These are phyloP conservation scores for Chromera velia DNA, from an alignment of 73 alveolate species.

Conservation along the genomic window DNA sequence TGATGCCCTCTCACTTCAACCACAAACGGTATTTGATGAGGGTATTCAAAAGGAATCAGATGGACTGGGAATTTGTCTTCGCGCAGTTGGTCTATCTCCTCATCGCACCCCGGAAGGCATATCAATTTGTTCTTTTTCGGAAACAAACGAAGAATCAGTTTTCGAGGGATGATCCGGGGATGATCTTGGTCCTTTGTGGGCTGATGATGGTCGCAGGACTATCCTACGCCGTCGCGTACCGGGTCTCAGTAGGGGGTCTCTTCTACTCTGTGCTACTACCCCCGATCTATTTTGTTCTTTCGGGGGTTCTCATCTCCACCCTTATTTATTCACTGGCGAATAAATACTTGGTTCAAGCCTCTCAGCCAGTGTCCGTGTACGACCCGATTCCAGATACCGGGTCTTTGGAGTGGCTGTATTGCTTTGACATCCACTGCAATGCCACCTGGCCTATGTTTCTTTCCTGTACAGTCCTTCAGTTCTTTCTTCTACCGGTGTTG, in stretches of 20 bases:
- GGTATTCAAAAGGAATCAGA: not conserved
- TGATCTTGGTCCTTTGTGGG: not conserved
- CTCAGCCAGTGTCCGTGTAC: no score
- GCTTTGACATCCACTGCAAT: not conserved
- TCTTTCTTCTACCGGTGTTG: not conserved
- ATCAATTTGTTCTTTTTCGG: not conserved
- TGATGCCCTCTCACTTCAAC: no score
- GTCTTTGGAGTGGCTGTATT: not conserved
- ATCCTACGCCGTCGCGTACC: not conserved
- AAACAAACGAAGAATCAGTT: not conserved
- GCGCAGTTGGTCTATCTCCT: not conserved
- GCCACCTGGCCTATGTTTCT: not conserved
- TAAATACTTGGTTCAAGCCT: not conserved
- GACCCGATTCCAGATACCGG: no score
- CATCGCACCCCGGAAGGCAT: not conserved
- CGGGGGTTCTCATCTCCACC: not conserved
- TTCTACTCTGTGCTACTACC: not conserved
- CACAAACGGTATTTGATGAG: not conserved
- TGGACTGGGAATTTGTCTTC: not conserved
- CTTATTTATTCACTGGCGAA: not conserved
- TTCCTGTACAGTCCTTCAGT: not conserved
- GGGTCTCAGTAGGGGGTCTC: not conserved
- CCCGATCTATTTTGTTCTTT: not conserved
- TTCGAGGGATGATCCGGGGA: not conserved
- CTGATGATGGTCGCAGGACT: not conserved